These are phyloP conservation scores for Phytophthora melonis DNA, from an alignment of 352 stramenopile genomes.

Conservation along the genomic window DNA sequence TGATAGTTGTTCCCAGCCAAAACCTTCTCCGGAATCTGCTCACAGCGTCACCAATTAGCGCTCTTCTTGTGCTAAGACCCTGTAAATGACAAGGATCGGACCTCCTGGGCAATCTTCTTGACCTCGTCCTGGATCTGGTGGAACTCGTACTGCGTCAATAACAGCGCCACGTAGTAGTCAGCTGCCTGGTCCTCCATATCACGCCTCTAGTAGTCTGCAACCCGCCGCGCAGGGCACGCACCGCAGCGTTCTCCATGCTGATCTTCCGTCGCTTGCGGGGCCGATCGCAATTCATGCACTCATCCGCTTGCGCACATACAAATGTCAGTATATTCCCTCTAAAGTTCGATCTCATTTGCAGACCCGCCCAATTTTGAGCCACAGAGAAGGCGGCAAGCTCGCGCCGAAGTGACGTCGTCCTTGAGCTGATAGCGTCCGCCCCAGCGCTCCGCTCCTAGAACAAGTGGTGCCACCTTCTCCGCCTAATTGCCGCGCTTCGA, in stretches of 20 bases:
- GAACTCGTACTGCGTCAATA: constrained; percentile 76
- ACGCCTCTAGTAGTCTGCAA: background rate
- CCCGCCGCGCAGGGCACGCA: constrained; percentile 28
- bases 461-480: constrained; percentile 2
- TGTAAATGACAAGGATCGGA: constrained; percentile 24
- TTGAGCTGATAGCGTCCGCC: constrained; percentile 10
- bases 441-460: background rate
- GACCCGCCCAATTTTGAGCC: constrained; percentile 29
- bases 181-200: background rate
- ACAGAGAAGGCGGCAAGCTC: constrained; percentile 23
- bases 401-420: constrained; percentile 1
- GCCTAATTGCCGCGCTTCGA: background rate
- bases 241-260: constrained; percentile 65
- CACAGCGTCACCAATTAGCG: constrained; percentile 6
- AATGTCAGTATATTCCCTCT: constrained; percentile 10
- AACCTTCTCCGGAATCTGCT: constrained; percentile 78
- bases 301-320: constrained; percentile 11
- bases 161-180: constrained; percentile 2
- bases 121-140: constrained; percentile 87
- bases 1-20: constrained; percentile 78
- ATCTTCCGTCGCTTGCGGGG: constrained; percentile 51
- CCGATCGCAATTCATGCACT: constrained; percentile 42
- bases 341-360: constrained; percentile 22
- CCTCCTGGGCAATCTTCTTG: constrained; percentile 87
- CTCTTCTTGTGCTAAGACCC: background rate